A percentile compares a stretch with the other conserved stretches of the same genome.
Evolutionary conservation across 352 stramenopile species (phyloP).

Genomic region (Hyaloperonospora arabidopsidis): DNA sequence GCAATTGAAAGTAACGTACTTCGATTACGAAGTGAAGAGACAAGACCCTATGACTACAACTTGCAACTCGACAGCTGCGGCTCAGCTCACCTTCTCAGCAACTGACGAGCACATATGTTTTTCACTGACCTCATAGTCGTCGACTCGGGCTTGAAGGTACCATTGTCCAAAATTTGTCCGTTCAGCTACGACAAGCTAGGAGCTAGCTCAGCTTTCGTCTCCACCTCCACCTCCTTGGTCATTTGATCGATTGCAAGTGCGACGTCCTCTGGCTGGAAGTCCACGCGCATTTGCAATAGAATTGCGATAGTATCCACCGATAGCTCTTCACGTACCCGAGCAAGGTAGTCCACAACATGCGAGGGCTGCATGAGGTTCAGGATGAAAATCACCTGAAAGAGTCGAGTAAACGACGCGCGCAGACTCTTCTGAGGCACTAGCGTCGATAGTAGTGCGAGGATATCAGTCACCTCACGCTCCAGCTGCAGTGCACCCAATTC

Average conservation of each 20-base stretch:
- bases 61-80: no score
- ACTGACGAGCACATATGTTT: no score
- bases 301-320: constrained; percentile 41
- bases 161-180: no score
- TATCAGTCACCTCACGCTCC: constrained; percentile 63
- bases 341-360: constrained; percentile 63
- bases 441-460: constrained; percentile 42
- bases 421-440: constrained; percentile 53
- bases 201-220: no score
- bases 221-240: constrained; percentile 5
- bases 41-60: no score
- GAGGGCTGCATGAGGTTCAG: constrained; percentile 71
- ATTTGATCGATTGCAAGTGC: constrained; percentile 32
- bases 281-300: constrained; percentile 58
- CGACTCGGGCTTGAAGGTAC: no score
- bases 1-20: no score
- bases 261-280: constrained; percentile 57
- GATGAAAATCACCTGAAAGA: constrained; percentile 75
- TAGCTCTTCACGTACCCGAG: constrained; percentile 43
- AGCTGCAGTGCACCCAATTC: constrained; percentile 74
- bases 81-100: no score
- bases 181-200: no score
- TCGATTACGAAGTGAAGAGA: no score
- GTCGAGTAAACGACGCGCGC: constrained; percentile 52
- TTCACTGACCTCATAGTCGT: no score